phyloP scores from a whole-genome alignment of 371 early-diverging fungal genomes.

The Mortierella sp. region DNA sequence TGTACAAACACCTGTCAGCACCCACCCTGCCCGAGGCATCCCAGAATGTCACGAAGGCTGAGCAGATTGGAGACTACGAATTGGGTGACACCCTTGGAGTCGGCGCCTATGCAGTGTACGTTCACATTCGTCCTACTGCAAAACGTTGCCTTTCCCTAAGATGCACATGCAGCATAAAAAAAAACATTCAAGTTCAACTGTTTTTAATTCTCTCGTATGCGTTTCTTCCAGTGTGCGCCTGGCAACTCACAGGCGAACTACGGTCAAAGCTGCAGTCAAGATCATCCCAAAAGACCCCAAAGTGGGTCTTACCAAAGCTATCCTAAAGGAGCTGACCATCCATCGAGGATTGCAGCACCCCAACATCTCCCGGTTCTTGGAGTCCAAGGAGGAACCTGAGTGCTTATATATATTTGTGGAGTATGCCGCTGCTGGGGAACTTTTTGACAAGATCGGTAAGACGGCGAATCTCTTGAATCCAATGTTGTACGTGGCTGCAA shows the following conservation, averaged over 20 bases:
- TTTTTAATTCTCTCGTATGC: background rate
- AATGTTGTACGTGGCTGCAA: background rate
- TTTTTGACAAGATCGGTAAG: constrained; percentile 73
- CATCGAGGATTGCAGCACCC: constrained; percentile 59
- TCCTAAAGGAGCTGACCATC: constrained; percentile 65
- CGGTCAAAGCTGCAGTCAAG: constrained; percentile 62
- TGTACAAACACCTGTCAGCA: constrained; percentile 50
- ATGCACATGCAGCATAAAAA: background rate
- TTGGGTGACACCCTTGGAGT: constrained; percentile 64
- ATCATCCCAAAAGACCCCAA: constrained; percentile 57
- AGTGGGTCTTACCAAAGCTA: constrained; percentile 29
- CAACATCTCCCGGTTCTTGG: constrained; percentile 63
- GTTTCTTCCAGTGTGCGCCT: constrained; percentile 57
- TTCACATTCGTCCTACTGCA: background rate
- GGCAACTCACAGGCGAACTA: constrained; percentile 54
- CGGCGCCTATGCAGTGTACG: constrained; percentile 66
- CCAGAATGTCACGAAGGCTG: constrained; percentile 39
- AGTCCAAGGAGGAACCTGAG: constrained; percentile 58
- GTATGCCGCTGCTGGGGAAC: constrained; percentile 70
- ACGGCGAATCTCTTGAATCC: background rate
- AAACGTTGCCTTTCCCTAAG: background rate
- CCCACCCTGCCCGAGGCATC: constrained; percentile 50
- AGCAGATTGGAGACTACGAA: constrained; percentile 48
- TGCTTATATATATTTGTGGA: constrained; percentile 66
- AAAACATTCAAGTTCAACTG: too few relatives aligned